These are phyloP conservation scores for Amyloporia xantha DNA, from an alignment of 768 basidiomycete genomes.

Conservation along the genomic window DNA sequence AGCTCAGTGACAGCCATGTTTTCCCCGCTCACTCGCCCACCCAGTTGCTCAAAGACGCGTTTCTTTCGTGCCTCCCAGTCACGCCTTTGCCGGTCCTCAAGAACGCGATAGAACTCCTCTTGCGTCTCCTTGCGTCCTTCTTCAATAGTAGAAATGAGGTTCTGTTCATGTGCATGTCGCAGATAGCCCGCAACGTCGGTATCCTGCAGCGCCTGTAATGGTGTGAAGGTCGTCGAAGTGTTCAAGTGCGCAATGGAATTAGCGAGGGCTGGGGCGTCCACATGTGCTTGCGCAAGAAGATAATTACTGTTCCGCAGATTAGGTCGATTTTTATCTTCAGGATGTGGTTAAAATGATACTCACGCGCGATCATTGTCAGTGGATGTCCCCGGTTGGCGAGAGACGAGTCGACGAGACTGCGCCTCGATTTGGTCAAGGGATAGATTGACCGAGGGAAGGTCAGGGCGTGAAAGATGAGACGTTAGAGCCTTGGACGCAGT, in stretches of 20 bases:
- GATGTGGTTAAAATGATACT: conserved; percentile 25
- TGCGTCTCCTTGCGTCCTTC: conserved; percentile 83
- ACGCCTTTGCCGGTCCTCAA: conserved; percentile 66
- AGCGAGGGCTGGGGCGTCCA: conserved; percentile 86
- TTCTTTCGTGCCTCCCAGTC: conserved; percentile 93
- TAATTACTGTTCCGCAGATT: conserved; percentile 54
- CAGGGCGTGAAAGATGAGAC: conserved; percentile 68
- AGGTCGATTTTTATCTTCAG: not conserved
- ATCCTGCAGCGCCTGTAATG: conserved; percentile 89
- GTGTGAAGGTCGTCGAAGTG: conserved; percentile 76
- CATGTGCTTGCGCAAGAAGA: conserved; percentile 87
- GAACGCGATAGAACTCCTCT: conserved; percentile 73
- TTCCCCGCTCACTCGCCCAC: conserved; percentile 55
- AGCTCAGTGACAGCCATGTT: conserved; percentile 49
- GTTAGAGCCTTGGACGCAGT: conserved; percentile 68
- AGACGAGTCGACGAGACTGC: conserved; percentile 79
- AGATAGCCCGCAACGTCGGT: conserved; percentile 92
- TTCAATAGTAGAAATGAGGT: conserved; percentile 90
- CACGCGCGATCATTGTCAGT: conserved; percentile 72
- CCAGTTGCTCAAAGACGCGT: conserved; percentile 84
- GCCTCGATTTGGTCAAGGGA: conserved; percentile 94
- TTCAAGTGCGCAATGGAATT: conserved; percentile 80
- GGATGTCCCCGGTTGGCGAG: conserved; percentile 57
- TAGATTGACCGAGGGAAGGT: conserved; percentile 83
- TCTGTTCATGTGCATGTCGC: conserved; percentile 92